Base-by-base conservation (phyloP, 2,329 filamentous ascomycete genomes). In the Gremmenia infestans region DNA sequence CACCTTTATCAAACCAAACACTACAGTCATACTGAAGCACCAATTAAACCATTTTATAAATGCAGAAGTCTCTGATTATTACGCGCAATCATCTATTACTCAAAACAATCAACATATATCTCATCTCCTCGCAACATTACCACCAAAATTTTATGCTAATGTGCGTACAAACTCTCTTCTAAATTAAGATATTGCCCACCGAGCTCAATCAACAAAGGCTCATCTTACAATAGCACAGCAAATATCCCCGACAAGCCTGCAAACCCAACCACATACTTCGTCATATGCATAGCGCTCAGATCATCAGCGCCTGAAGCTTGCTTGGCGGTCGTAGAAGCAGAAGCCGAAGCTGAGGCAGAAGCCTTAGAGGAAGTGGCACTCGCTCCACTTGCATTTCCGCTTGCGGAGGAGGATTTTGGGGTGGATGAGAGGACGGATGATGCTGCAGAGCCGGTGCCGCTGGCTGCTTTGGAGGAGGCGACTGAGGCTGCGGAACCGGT, bases 211-310 rank as follows among this genome's bases (percentile, higher is more conserved):
- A 23, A 4, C 15, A 15, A 22, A 48, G 5, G 23, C 22, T 25
- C 23, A 3, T 17, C 25, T 37, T 58, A 63, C 49, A 62, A 50
- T 50, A 54, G 53, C 2, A 50, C 49, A 54, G 48, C 56, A 23
- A 57, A 28, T 32, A 57, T 19, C 5, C 50, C 56, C n/a, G 55
- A 53, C 12, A 60, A 46, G 4, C 48, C 43, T 15, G 55, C 58
- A 48, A 63, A 49, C 15, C 47, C 58, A 39, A 48, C 54, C 36
- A 55, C 47, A 48, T 59, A 59, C 23, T 52, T 53, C 15, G 46
- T 52, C 39, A 57, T 53, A 43, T 59, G 53, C n/a, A 47, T 17
- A 5, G 53, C 52, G 14, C 52, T 47, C 23, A 48, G 48, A 25
- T 39, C 39, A 14, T 36, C 49, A 19, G 55, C 57, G 14, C 52